Conservation (phyloP, 2,329 filamentous ascomycete genomes). For the Colletotrichum salicis region DNA sequence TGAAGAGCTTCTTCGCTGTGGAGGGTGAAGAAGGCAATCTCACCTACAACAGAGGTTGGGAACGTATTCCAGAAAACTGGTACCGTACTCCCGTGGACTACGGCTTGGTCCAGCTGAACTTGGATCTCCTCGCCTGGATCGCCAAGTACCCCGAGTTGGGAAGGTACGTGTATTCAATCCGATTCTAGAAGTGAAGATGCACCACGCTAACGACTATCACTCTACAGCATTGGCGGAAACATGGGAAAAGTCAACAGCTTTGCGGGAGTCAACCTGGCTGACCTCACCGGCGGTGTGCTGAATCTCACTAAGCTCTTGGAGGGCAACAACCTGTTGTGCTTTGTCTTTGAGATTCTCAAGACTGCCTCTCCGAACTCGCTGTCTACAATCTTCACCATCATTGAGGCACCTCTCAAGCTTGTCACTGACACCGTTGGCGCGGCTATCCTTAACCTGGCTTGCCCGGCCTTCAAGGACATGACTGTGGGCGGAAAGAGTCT, state of each 20-base stretch:
- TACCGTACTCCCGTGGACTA: conserved; percentile 57
- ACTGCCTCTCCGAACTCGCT: conserved; percentile 55
- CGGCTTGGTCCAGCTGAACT: conserved; percentile 52
- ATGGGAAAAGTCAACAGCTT: conserved; percentile 62
- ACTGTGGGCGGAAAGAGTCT: conserved; percentile 39
- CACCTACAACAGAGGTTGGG: conserved; percentile 58
- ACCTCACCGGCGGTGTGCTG: conserved; percentile 57
- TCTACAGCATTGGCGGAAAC: conserved; percentile 60
- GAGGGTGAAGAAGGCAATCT: conserved; percentile 51
- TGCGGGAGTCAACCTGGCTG: conserved; percentile 53
- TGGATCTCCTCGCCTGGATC: conserved; percentile 52
- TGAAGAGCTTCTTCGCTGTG: conserved; percentile 60
- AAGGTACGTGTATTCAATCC: neutral
- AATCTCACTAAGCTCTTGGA: conserved; percentile 53
- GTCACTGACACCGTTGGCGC: conserved; percentile 46
- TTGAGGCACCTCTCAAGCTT: conserved; percentile 45
- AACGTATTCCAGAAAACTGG: conserved; percentile 64
- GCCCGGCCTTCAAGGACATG: conserved; percentile 44
- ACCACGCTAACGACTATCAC: neutral
- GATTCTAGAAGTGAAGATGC: no score
- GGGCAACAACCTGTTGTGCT: conserved; percentile 59
- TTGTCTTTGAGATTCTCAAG: conserved; percentile 50
- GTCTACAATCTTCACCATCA: conserved; percentile 47
- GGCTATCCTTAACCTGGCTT: conserved; percentile 42
- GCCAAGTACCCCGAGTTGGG: conserved; percentile 53